Base-by-base conservation (phyloP, 1,284 basidiomycete species). In the Coniferiporia weirii region DNA sequence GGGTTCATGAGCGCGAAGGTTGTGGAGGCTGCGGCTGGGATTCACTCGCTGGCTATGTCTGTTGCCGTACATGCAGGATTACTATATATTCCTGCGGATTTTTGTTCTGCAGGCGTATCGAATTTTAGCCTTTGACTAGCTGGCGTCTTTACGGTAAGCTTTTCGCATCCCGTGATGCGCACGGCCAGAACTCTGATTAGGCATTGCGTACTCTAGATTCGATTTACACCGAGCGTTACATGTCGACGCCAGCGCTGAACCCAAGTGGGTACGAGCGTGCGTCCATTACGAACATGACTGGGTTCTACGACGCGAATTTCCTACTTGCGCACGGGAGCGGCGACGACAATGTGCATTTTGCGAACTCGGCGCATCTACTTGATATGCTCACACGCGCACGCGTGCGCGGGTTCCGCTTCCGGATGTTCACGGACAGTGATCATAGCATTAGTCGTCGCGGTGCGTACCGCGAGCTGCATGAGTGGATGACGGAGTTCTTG, bases 401-500 rank as follows among this genome's bases (percentile, higher is more conserved):
- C 57, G 82, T 98, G 38, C 78, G 90, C 63, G 83, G 83, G 44
- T 98, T 89, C 75, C 79, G 87, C 66, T 97, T 98, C 73, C 82
- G 95, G 68, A 93, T 97, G 90, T 99, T 98, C 73, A 93, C 93
- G 27, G 96, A 99, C 72, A 94, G 93, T 66, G 89, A 93, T 69
- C 93, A 97, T 67, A 70, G 76, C 19, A 95, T 97, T 61, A 70
- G 63, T 19, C 81, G 74, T 60, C 77, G 94, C 50, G 90, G 88
- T 1, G 95, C 90, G 3, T 83, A 89, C 65, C 73, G 87, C 60
- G 95, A 97, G 73, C 74, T 98, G 57, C 90, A 88, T 65, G 88
- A 96, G 74, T 96, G 82, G 74, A 82, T 98, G 84, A 87, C 86
- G 0, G 76, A 73, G 20, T 98, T 94, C 73, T 74, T 99, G 61